Evolutionary conservation across 1,284 basidiomycete genomes (phyloP).

Genomic region (Golubevia pallescens): DNA sequence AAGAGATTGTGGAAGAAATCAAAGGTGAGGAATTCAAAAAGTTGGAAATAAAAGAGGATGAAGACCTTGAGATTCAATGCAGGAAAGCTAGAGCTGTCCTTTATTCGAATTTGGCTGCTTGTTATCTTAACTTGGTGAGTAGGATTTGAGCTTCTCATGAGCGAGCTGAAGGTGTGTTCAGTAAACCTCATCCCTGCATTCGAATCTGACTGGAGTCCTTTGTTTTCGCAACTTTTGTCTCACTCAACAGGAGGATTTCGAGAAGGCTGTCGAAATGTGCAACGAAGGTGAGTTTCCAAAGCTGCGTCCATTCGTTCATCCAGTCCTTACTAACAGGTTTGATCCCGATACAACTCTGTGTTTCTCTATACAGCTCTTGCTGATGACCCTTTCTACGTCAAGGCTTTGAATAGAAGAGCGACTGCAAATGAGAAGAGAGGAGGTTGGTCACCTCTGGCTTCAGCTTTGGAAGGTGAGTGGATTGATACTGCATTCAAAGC

Average conservation of each 20-base stretch:
- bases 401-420: slow-evolving; percentile 86
- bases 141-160: not conserved
- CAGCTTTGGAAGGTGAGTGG: slow-evolving; percentile 84
- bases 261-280: slow-evolving; percentile 77
- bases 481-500: not conserved
- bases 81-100: slow-evolving; percentile 69
- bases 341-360: too few species aligned
- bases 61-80: not conserved
- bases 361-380: slow-evolving; percentile 72
- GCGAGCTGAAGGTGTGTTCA: not conserved
- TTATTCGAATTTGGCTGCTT: slow-evolving; percentile 81
- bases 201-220: not conserved
- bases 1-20: not conserved
- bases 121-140: slow-evolving; percentile 74
- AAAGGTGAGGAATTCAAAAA: not conserved
- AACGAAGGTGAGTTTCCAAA: slow-evolving; percentile 69
- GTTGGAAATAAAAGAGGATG: not conserved
- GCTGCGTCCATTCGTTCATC: not conserved
- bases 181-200: not conserved
- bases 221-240: too few species aligned
- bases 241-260: slow-evolving; percentile 51
- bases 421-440: slow-evolving; percentile 79
- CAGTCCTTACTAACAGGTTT: too few species aligned
- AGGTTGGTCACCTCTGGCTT: slow-evolving; percentile 80
- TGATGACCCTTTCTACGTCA: slow-evolving; percentile 83